Conservation (phyloP, 2,329 filamentous ascomycete species). For the Neofusicoccum ribis region DNA sequence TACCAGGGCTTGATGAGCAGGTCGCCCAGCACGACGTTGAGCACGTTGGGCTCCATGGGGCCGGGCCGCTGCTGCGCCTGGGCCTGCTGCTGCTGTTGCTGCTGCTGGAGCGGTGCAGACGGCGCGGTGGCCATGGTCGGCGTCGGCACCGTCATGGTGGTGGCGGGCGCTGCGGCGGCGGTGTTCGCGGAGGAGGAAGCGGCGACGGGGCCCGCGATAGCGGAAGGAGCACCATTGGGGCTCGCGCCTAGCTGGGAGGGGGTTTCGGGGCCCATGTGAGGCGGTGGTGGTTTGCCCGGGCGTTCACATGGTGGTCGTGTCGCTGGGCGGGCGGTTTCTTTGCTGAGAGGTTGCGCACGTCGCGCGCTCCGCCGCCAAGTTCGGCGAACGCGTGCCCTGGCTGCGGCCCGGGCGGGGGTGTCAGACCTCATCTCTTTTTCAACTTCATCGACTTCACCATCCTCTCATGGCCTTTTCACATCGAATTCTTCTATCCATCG, state of each 20-base stretch:
- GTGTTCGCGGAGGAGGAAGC: not conserved
- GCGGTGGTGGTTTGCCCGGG: slow-evolving; percentile 7
- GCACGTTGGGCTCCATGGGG: slow-evolving; percentile 69
- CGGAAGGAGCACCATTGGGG: slow-evolving; percentile 9
- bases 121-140: not conserved
- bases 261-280: slow-evolving; percentile 18
- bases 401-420: not conserved
- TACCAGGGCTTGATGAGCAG: slow-evolving; percentile 89
- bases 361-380: slow-evolving; percentile 8
- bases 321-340: slow-evolving; percentile 1
- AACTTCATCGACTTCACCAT: not conserved
- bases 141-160: not conserved
- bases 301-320: slow-evolving; percentile 18
- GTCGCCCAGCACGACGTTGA: slow-evolving; percentile 82
- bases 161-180: not conserved
- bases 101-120: not conserved
- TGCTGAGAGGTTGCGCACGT: slow-evolving; percentile 13
- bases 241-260: slow-evolving; percentile 5
- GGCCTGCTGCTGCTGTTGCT: not conserved
- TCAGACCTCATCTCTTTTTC: not conserved
- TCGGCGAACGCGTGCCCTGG: slow-evolving; percentile 5
- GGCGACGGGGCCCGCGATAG: not conserved
- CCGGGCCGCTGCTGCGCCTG: not conserved
- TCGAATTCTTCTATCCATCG: too few species aligned
- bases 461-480: not conserved